Base-by-base conservation (phyloP, 192 early-diverging fungal species). In the Mortierella antarctica region DNA sequence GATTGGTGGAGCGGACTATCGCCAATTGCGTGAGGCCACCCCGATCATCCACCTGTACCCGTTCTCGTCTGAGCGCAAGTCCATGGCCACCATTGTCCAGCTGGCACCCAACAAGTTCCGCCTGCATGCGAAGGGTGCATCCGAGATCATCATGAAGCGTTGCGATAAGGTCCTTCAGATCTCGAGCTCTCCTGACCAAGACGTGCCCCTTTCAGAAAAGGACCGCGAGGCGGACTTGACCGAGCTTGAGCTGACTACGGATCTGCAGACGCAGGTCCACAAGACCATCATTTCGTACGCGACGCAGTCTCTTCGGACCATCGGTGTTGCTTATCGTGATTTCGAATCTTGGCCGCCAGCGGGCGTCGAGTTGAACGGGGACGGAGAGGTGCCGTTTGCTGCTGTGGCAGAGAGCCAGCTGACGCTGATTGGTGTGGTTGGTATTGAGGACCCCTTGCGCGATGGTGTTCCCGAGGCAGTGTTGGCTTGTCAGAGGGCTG, bases 401-500 rank as follows among this genome's bases (percentile, higher is more conserved):
- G 87, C 85, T 46, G 74, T 92, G 0, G 82, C 87, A 10, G 83
- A 86, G 17, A 86, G 90, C 4, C 84, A 86, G 11, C 44, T 98
- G 18, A 92, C 91, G 6, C 87, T 98, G 17, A 59, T 94, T 51
- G 96, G 95, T 47, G 87, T 99, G 23, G 93, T 99, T 61, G 98
- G 97, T 68, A 99, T 99, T 65, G 90, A 96, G 62, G 98, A 99
- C 82, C 98, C 98, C 50, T 85, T 99, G 20, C 93, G 98, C 69
- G 92, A 94, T 3, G 98, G 97, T 60, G 98, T 99, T 5, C 90
- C 93, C 7, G 94, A 93, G 67, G 96, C 97, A 42, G 98, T 99
- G 42, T 80, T 86, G n/a, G 78, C 86, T 17, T 99, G 97, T 79
- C 91, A 92, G 77, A 86, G 89, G 41, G 98, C 98, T 23, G 97